Evolutionary conservation across 768 basidiomycete species (phyloP), one percentile per base, ranked within the genome.

Genomic region (Mycena venus): DNA sequence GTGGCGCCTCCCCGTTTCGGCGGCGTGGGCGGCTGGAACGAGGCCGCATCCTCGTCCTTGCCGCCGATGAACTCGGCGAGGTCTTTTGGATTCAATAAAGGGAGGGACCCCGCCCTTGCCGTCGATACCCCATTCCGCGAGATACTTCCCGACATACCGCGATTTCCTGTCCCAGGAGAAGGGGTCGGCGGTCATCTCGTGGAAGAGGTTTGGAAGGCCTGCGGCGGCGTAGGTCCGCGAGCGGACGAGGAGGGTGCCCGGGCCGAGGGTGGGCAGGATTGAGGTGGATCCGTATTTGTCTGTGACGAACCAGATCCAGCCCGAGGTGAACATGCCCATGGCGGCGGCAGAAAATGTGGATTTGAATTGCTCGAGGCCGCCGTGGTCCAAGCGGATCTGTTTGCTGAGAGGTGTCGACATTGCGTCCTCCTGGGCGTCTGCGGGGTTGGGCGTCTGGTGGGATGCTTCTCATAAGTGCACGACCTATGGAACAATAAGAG

Each of bases 231-330:
- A 86, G 0, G 75, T 64, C 21, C 91, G 86, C 36, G 91, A 92
- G 27, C 92, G 87, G 74, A 97, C 88, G 78, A 99, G 92, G 25
- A 98, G 87, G 1, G 98, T 98, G 21, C 96, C 96, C 0, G 95
- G 89, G 7, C 95, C 97, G 79, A 96, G 95, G 0, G 97, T 98
- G 19, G 96, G 94, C 60, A 96, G 82, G 73, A 97, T 88, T 29
- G 91, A 96, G 38, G 86, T 87, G 75, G 89, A 88, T 19, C 91
- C 91, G 6, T 81, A 79, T 23, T 83, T 78, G 84, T 96, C 94
- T 4, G 90, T 90, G 72, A 97, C 96, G 81, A 98, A 90, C 97
- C 96, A 98, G 68, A 96, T 87, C 86, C 91, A 97, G 64, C 96
- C 96, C 34, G 90, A 91, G 69, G 91, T 91, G 78, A 92, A 92